These are phyloP conservation scores for Bipolaris gigantea DNA, from an alignment of 2,329 filamentous ascomycete species.

Conservation along the genomic window DNA sequence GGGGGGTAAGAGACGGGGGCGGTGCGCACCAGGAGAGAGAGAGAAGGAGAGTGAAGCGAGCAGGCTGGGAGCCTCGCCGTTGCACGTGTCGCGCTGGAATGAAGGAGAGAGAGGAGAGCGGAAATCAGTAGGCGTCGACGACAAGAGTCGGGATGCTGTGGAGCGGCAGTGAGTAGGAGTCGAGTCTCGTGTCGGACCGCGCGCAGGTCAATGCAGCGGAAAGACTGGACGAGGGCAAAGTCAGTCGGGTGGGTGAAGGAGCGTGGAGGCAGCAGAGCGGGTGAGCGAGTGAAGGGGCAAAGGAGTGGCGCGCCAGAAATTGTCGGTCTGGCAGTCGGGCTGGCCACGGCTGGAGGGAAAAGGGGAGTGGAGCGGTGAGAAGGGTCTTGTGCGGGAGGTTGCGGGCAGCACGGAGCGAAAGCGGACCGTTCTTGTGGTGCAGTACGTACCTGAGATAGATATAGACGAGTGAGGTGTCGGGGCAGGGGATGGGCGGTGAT, in stretches of 20 bases:
- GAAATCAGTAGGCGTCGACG: conserved; percentile 10
- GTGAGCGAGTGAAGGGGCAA: conserved; percentile 14
- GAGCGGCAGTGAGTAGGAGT: conserved; percentile 26
- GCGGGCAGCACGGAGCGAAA: conserved; percentile 24
- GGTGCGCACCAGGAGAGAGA: conserved; percentile 34
- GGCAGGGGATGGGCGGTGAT: conserved; percentile 35
- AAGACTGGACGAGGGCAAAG: conserved; percentile 37
- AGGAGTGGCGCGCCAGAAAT: conserved; percentile 28
- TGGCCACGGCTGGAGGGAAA: conserved; percentile 39
- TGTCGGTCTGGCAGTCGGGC: conserved; percentile 31
- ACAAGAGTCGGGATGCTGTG: conserved; percentile 25
- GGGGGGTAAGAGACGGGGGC: conserved; percentile 29
- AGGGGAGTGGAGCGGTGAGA: conserved; percentile 41
- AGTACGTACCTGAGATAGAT: conserved; percentile 40
- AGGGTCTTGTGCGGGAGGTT: conserved; percentile 25
- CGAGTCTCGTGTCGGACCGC: conserved; percentile 40
- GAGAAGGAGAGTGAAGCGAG: conserved; percentile 22
- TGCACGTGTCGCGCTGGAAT: conserved; percentile 23
- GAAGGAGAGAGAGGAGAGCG: neutral
- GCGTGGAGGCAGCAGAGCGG: conserved; percentile 15
- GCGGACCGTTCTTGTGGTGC: conserved; percentile 14
- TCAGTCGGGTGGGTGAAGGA: conserved; percentile 32
- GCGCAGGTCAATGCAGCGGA: conserved; percentile 46
- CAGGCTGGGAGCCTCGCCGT: conserved; percentile 31
- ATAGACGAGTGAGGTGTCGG: conserved; percentile 25